Conservation (phyloP, 2,329 filamentous ascomycete species). For the Diplodia mutila region DNA sequence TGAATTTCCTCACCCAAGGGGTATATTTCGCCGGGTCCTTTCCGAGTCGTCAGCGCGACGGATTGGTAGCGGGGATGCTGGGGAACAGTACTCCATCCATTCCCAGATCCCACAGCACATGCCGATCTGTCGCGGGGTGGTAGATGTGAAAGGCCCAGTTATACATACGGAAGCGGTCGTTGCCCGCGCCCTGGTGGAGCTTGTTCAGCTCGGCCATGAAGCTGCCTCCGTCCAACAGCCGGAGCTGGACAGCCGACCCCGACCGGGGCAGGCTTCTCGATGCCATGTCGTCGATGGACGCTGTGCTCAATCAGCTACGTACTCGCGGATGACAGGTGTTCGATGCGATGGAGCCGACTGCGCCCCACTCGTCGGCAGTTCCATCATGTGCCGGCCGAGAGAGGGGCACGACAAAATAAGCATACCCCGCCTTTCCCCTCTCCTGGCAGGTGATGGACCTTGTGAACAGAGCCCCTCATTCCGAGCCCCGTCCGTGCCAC, state of each 20-base stretch:
- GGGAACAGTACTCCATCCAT: slow-evolving; percentile 34
- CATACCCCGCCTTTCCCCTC: no score
- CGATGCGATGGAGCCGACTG: not conserved
- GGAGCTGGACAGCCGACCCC: slow-evolving; percentile 33
- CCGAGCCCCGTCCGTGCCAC: not conserved
- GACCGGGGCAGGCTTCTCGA: slow-evolving; percentile 28
- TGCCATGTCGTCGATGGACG: not conserved
- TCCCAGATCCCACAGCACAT: slow-evolving; percentile 40
- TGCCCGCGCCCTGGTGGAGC: slow-evolving; percentile 36
- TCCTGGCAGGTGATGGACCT: no score
- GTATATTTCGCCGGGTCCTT: slow-evolving; percentile 40
- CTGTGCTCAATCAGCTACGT: not conserved
- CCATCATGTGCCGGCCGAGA: not conserved
- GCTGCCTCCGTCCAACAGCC: slow-evolving; percentile 40
- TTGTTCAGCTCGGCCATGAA: slow-evolving; percentile 36
- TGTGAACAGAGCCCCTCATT: no score
- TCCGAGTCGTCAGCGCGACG: not conserved
- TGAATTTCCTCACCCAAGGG: slow-evolving; percentile 39
- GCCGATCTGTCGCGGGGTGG: slow-evolving; percentile 30
- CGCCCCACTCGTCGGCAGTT: not conserved
- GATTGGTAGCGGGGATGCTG: not conserved
- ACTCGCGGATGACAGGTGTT: not conserved
- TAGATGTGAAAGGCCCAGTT: slow-evolving; percentile 41
- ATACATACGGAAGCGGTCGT: slow-evolving; percentile 40
- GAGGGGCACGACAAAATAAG: slow-evolving; percentile 2